Percentiles rank a stretch among this genome's conserved stretches.
These are phyloP conservation scores for Clonostachys rosea DNA, from an alignment of 2,329 filamentous ascomycete genomes.

Conservation along the genomic window DNA sequence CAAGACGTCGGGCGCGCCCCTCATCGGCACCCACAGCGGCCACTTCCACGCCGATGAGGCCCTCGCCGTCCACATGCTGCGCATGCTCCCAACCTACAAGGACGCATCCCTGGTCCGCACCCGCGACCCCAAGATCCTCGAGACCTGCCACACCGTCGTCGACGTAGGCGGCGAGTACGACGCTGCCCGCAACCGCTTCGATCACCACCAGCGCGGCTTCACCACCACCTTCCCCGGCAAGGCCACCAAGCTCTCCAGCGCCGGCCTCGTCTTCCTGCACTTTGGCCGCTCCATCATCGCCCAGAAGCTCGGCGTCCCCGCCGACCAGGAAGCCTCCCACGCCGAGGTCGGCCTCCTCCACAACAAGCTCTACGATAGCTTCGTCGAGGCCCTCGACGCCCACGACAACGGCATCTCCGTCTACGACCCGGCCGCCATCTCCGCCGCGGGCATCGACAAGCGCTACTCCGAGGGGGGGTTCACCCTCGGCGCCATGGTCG, in stretches of 20 bases:
- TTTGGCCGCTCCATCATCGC: constrained; percentile 84
- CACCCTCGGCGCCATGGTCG: constrained; percentile 78
- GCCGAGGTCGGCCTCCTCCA: constrained; percentile 69
- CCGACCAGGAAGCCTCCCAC: neutral
- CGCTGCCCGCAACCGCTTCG: constrained; percentile 70
- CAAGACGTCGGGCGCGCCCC: constrained; percentile 59
- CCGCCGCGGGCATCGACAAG: constrained; percentile 70
- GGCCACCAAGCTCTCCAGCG: constrained; percentile 85
- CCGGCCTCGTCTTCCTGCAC: constrained; percentile 92
- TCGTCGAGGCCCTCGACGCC: constrained; percentile 93
- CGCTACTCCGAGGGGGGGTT: constrained; percentile 81
- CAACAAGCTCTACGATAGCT: constrained; percentile 86
- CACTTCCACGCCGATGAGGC: constrained; percentile 99
- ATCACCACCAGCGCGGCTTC: constrained; percentile 97
- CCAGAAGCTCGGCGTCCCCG: constrained; percentile 31
- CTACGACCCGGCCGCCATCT: constrained; percentile 69
- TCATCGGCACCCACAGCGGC: constrained; percentile 93
- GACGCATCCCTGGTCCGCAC: constrained; percentile 76
- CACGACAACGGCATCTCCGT: constrained; percentile 92
- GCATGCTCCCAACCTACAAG: constrained; percentile 76
- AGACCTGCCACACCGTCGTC: constrained; percentile 87
- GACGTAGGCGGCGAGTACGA: constrained; percentile 98
- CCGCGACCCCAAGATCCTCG: constrained; percentile 74
- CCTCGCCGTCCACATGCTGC: constrained; percentile 92
- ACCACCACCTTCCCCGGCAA: constrained; percentile 77